phyloP scores from a whole-genome alignment of 2,329 filamentous ascomycete genomes.

The Talaromyces verruculosus region DNA sequence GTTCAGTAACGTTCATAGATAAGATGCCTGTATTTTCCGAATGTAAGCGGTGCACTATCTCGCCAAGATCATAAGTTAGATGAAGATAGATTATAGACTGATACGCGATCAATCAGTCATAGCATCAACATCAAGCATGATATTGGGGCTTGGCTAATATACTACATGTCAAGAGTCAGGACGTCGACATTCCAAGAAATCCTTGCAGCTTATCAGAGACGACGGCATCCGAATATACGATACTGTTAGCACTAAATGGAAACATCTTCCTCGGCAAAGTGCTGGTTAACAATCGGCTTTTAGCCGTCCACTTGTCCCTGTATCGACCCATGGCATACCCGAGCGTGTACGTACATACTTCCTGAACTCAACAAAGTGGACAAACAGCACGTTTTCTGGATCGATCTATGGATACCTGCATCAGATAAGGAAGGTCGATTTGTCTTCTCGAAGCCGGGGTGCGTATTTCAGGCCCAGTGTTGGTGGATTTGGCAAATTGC shows the following conservation, averaged over 20 bases:
- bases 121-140: neutral
- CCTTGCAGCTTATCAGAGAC: neutral
- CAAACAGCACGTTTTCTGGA: neutral
- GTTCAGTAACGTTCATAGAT: neutral
- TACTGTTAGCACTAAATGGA: neutral
- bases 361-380: neutral
- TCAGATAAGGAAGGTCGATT: conserved; percentile 7
- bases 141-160: neutral
- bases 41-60: neutral
- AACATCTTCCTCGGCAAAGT: neutral
- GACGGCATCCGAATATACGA: neutral
- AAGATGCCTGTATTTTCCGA: conserved; percentile 3
- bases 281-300: neutral
- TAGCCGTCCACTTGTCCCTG: neutral
- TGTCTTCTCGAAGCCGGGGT: conserved; percentile 7
- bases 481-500: neutral
- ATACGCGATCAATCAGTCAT: neutral
- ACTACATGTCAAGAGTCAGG: neutral
- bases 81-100: neutral
- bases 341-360: neutral
- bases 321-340: neutral
- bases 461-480: neutral
- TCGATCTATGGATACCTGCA: neutral
- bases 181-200: neutral
- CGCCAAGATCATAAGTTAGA: neutral